Conservation (phyloP, 257 asterid genomes). For the Solanum dulcamara region DNA sequence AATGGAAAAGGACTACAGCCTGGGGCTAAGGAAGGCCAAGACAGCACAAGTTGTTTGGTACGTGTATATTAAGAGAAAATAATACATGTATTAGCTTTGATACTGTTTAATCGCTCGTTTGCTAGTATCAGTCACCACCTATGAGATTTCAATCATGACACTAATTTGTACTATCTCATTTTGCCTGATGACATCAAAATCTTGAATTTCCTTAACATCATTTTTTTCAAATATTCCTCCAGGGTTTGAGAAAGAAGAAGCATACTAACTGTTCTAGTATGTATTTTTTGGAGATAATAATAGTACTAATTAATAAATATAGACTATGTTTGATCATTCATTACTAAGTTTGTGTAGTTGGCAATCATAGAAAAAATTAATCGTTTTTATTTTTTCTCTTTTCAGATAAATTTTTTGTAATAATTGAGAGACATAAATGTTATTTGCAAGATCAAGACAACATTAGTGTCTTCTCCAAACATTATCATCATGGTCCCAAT, state of each 20-base stretch:
- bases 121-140: too few relatives aligned
- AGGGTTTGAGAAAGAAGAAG: too few relatives aligned
- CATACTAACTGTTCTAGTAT: not conserved
- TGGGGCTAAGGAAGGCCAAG: too few relatives aligned
- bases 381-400: too few relatives aligned
- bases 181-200: not conserved
- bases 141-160: not conserved
- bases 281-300: not conserved
- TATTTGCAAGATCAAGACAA: not conserved
- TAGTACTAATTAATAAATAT: too few relatives aligned
- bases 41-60: not conserved
- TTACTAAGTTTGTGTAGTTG: not conserved
- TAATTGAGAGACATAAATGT: not conserved
- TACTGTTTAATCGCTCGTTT: not conserved
- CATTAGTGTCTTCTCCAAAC: not conserved
- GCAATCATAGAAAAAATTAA: not conserved
- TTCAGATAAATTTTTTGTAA: not conserved
- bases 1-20: too few relatives aligned
- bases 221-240: too few relatives aligned
- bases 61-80: not conserved
- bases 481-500: too few relatives aligned
- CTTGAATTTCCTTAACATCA: not conserved
- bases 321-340: not conserved
- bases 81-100: not conserved
- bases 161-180: not conserved